Base-by-base conservation (phyloP, 2,329 filamentous ascomycete species). In the Neocucurbitaria cava region DNA sequence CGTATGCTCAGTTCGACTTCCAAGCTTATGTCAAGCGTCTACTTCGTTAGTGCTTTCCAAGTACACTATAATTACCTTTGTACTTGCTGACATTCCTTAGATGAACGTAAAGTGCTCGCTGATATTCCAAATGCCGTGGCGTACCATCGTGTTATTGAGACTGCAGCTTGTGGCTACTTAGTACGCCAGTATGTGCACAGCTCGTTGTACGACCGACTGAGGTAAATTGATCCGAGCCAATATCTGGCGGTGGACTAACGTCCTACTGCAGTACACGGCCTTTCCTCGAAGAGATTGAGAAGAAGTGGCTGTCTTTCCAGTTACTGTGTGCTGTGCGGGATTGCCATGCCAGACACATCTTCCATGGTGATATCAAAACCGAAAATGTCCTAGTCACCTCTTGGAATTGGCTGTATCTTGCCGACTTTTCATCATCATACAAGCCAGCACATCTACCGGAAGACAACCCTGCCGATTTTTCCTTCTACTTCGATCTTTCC, bases 381-480 rank as follows among this genome's bases (percentile, higher is more conserved):
- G 94, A 99, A 76, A 99, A 99, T 69, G 87, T 96, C 31, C 81
- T 99, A 43, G 94, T 99, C 46, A 99, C 95, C 0, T 98, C 95
- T 6, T 99, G 95, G 95, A 97, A 98, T 78, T 99, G 96, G 95
- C 83, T 99, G 2, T 99, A 98, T 73, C 83, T 99, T 33, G 89
- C 93, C n/a, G 95, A 99, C 75, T 99, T 98, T 74, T 96, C 94
- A 3, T 92, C 94, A 0, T 89, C 91, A 0, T 98, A 96, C 80
- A 99, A 99, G 72, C 95, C 93, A 10, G 91, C 93, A 5, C 91
- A 92, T 75, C 82, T 99, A 2, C 95, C 95, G 2, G 94, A 97
- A 74, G 93, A 99, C 69, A 98, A 99, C 69, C 95, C 95, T 1
- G 93, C 92, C 15, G 92, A 98, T 68, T 99, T 98, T 70, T 96